Evolutionary conservation across 768 basidiomycete species (phyloP).

Genomic region (Boletales sp.): DNA sequence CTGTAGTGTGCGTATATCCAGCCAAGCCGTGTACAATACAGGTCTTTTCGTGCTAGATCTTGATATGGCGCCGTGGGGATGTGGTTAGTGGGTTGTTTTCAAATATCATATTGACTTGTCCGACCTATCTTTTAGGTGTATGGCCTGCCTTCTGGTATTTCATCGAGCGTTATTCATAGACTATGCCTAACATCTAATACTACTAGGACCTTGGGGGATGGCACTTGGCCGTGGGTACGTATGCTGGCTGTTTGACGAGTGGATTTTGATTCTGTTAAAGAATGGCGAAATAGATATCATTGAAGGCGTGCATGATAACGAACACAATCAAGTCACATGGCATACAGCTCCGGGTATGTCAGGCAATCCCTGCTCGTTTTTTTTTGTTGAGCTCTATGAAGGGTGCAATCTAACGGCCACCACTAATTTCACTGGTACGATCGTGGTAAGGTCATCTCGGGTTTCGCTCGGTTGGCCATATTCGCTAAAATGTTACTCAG

Average conservation of each 20-base stretch:
- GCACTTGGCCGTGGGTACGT: conserved; percentile 62
- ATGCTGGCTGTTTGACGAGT: not conserved
- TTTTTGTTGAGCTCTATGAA: conserved; percentile 17
- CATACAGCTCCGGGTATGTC: conserved; percentile 60
- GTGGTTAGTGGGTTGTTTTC: conserved; percentile 43
- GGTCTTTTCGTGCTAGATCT: conserved; percentile 85
- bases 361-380: not conserved
- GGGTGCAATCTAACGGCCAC: conserved; percentile 58
- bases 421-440: conserved; percentile 57
- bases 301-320: conserved; percentile 81
- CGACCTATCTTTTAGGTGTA: conserved; percentile 42
- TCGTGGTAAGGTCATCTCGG: conserved; percentile 48
- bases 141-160: conserved; percentile 82
- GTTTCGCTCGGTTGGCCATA: not conserved
- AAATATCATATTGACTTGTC: not conserved
- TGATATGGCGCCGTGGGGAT: conserved; percentile 84
- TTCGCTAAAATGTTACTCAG: conserved; percentile 24
- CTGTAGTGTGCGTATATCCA: conserved; percentile 72
- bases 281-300: conserved; percentile 80
- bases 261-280: conserved; percentile 34
- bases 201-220: conserved; percentile 40
- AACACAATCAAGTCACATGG: conserved; percentile 83
- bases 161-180: not conserved
- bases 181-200: conserved; percentile 3
- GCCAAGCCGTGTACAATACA: conserved; percentile 57